phyloP scores from a whole-genome alignment of 2,329 filamentous ascomycete genomes.

The Fusarium verticillioides region DNA sequence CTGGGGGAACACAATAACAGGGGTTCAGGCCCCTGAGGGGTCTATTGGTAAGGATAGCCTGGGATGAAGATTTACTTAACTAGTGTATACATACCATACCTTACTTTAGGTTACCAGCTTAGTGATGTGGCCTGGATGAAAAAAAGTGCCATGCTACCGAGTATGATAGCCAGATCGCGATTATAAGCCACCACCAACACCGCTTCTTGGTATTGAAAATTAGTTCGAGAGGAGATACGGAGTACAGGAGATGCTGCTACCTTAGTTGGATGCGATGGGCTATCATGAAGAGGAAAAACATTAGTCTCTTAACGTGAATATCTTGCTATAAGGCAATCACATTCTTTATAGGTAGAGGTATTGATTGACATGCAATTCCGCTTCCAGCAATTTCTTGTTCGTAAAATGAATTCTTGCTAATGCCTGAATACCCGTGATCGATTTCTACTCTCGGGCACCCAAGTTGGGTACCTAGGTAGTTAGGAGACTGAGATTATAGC shows the following conservation, averaged over 20 bases:
- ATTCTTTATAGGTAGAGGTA: not conserved
- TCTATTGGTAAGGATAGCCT: conserved; percentile 21
- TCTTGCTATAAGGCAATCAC: not conserved
- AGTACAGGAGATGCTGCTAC: not conserved
- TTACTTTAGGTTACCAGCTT: too few species aligned
- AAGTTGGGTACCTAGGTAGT: not conserved
- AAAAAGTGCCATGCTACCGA: not conserved
- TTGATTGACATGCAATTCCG: not conserved
- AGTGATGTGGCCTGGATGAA: not conserved
- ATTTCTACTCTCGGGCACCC: not conserved
- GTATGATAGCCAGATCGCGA: conserved; percentile 5
- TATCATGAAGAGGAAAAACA: not conserved
- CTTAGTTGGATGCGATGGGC: not conserved
- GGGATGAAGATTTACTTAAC: not conserved
- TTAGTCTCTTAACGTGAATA: not conserved
- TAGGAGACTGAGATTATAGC: not conserved
- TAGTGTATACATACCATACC: not conserved
- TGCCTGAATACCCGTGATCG: not conserved
- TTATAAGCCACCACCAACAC: conserved; percentile 18
- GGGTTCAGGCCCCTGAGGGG: conserved; percentile 27
- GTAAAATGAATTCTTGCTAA: not conserved
- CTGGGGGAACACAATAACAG: conserved; percentile 32
- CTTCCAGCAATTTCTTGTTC: not conserved
- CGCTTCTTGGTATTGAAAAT: not conserved
- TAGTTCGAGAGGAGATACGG: not conserved